A percentile compares a stretch with the other conserved stretches of the same genome.
Conservation (phyloP, 2,329 filamentous ascomycete genomes). For the Elsinoe batatas region DNA sequence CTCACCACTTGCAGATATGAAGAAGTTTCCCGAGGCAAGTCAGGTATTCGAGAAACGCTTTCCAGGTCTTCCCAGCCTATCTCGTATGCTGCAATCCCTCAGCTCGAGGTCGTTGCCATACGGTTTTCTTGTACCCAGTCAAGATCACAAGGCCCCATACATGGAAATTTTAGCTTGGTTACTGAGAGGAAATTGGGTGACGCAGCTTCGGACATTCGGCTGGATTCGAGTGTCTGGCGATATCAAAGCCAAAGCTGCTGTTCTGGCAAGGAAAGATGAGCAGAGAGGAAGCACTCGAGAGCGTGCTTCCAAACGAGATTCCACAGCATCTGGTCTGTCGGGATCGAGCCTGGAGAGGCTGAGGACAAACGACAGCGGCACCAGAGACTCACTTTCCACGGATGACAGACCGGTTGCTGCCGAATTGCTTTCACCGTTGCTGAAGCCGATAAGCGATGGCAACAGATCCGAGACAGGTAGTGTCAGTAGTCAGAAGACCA, state of each 20-base stretch:
- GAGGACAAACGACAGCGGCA: slow-evolving; percentile 5
- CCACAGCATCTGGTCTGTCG: slow-evolving; percentile 6
- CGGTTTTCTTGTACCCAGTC: slow-evolving; percentile 73
- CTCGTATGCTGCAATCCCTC: slow-evolving; percentile 77
- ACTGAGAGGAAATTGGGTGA: slow-evolving; percentile 85
- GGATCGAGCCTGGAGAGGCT: slow-evolving; percentile 6
- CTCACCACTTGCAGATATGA: slow-evolving; percentile 76
- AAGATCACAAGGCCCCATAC: slow-evolving; percentile 77
- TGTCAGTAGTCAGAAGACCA: slow-evolving; percentile 8
- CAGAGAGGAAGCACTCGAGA: slow-evolving; percentile 11
- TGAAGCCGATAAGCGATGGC: slow-evolving; percentile 10
- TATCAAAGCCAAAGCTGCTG: slow-evolving; percentile 15
- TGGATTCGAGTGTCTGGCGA: slow-evolving; percentile 48
- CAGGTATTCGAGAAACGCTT: slow-evolving; percentile 68
- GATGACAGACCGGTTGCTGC: background rate
- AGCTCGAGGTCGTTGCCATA: slow-evolving; percentile 74
- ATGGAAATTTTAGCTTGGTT: slow-evolving; percentile 90
- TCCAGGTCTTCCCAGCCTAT: slow-evolving; percentile 69
- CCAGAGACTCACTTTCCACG: background rate
- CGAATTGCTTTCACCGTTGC: slow-evolving; percentile 3
- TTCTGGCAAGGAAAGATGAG: slow-evolving; percentile 9
- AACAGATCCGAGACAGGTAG: slow-evolving; percentile 10
- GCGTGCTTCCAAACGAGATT: slow-evolving; percentile 5
- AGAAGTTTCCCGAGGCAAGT: slow-evolving; percentile 58
- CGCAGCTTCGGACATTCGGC: slow-evolving; percentile 81